A percentile compares a stretch with the other conserved stretches of the same genome.
Evolutionary conservation across 345 rosid species (phyloP).

Genomic region (Ceriops decandra): DNA sequence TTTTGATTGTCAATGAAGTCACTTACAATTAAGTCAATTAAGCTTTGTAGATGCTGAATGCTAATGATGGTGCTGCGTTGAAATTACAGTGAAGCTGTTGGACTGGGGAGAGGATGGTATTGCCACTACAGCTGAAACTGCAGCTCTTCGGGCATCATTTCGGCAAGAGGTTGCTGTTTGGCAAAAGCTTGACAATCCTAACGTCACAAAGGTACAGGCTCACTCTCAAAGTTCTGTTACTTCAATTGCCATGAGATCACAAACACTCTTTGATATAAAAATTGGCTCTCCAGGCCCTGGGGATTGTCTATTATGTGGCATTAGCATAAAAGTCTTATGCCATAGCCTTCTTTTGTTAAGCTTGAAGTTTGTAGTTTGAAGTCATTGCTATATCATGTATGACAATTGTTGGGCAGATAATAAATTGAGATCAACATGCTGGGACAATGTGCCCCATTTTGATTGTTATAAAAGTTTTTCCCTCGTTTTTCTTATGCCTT

Average conservation of each 20-base stretch:
- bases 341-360: background rate
- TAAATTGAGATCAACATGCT: background rate
- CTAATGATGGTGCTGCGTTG: constrained; percentile 13
- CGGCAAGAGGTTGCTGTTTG: constrained; percentile 92
- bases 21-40: no score
- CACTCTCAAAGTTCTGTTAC: constrained; percentile 7
- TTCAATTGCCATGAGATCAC: background rate
- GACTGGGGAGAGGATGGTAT: constrained; percentile 88
- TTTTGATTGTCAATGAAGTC: no score
- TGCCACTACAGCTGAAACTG: constrained; percentile 60
- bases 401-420: background rate
- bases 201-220: constrained; percentile 70
- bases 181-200: constrained; percentile 89
- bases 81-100: constrained; percentile 66
- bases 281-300: constrained; percentile 1
- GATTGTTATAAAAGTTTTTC: background rate
- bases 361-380: background rate
- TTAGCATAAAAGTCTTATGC: background rate
- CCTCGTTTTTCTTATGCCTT: background rate
- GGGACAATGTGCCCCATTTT: background rate
- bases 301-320: constrained; percentile 6
- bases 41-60: constrained; percentile 6
- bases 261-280: background rate
- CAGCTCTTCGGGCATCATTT: constrained; percentile 72
- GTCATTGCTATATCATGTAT: no score